A percentile compares a stretch with the other conserved stretches of the same genome.
Conservation (phyloP, 2,329 filamentous ascomycete genomes). For the Fusarium nurragi region DNA sequence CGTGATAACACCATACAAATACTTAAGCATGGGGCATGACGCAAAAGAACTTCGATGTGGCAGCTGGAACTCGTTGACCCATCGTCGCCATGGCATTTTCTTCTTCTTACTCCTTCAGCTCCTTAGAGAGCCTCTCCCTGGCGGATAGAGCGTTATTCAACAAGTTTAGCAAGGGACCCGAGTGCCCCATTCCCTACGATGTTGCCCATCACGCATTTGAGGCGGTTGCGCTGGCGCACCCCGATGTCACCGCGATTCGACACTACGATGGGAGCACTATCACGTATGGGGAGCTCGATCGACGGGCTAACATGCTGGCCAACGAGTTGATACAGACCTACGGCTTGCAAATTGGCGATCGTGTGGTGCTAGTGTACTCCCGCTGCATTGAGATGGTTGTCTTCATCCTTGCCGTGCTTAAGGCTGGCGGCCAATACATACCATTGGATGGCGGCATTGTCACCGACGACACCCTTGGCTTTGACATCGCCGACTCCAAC, state of each 20-base stretch:
- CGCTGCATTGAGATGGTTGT: slow-evolving; percentile 35
- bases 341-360: slow-evolving; percentile 22
- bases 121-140: slow-evolving; percentile 25
- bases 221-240: slow-evolving; percentile 33
- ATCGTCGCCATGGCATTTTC: slow-evolving; percentile 16
- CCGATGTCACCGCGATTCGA: slow-evolving; percentile 18
- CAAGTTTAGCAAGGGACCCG: slow-evolving; percentile 23
- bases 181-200: slow-evolving; percentile 18
- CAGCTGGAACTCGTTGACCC: neutral
- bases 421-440: slow-evolving; percentile 31
- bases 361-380: slow-evolving; percentile 33
- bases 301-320: slow-evolving; percentile 30
- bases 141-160: slow-evolving; percentile 31
- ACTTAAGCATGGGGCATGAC: slow-evolving; percentile 2
- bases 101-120: slow-evolving; percentile 24
- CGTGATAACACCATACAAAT: neutral
- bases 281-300: slow-evolving; percentile 30
- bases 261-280: slow-evolving; percentile 34
- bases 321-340: slow-evolving; percentile 21
- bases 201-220: slow-evolving; percentile 33
- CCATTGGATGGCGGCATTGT: slow-evolving; percentile 31
- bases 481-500: slow-evolving; percentile 29
- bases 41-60: neutral
- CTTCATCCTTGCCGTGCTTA: slow-evolving; percentile 32
- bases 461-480: slow-evolving; percentile 27